A percentile compares a stretch with the other conserved stretches of the same genome.
Evolutionary conservation across 1,284 basidiomycete genomes (phyloP).

Genomic region (Papiliotrema terrestris): DNA sequence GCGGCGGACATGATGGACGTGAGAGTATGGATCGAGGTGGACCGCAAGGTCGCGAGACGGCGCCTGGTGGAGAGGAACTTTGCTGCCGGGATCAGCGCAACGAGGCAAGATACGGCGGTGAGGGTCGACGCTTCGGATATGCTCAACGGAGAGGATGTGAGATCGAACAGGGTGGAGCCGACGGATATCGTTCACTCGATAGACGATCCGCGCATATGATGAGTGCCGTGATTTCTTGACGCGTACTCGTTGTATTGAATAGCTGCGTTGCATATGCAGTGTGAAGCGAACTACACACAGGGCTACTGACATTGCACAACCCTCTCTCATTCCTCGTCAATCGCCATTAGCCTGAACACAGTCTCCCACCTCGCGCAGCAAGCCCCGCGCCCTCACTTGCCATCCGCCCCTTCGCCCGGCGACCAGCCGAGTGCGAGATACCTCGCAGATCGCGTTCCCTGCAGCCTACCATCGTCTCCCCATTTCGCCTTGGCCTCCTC

Average conservation of each 20-base stretch:
- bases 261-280: no score
- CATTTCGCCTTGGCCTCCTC: not conserved
- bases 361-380: no score
- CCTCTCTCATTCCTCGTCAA: no score
- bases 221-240: no score
- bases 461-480: not conserved
- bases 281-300: no score
- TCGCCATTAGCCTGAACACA: no score
- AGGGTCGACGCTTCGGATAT: constrained; percentile 22
- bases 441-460: not conserved
- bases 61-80: constrained; percentile 59
- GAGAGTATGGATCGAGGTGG: constrained; percentile 70
- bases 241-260: no score
- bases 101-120: not conserved
- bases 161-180: constrained; percentile 8
- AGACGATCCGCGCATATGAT: not conserved
- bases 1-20: constrained; percentile 69
- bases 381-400: no score
- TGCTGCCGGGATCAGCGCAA: constrained; percentile 28
- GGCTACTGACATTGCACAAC: no score
- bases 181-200: constrained; percentile 16
- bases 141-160: constrained; percentile 27
- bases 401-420: not conserved
- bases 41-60: constrained; percentile 58
- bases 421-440: not conserved